Evolutionary conservation across 1,284 basidiomycete genomes (phyloP), one percentile per base, ranked within the genome.

Genomic region (Sanghuangporus sanghuang): DNA sequence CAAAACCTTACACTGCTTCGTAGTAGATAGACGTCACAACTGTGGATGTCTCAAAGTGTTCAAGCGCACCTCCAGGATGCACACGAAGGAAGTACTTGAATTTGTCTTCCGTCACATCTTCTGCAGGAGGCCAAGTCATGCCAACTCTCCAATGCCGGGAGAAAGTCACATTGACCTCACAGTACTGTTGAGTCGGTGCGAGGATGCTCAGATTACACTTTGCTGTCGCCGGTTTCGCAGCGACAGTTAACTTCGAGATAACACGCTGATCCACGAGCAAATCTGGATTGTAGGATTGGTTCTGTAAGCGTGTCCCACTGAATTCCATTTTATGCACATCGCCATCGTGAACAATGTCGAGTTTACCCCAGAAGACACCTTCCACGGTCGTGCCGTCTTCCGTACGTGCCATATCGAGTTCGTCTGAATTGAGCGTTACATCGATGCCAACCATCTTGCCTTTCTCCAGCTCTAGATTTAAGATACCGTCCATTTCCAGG

Each of bases 391-490:
- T 92, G 2, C 90, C 90, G 68, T 93, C 90, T 67, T 93, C 90
- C 87, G 90, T 91, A 59, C 89, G 83, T 1, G 90, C 86, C 90
- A 93, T 92, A 71, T 93, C 90, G 39, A 92, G 79, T 68, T 92
- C 90, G 62, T 81, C 83, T 8, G 90, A 92, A 55, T 81, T 81
- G 52, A 92, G 81, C 14, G 81, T 86, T 1, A 88, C 89, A 69
- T 92, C 91, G 23, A 93, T 80, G 3, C 85, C 87, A 62, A 92
- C 86, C 59, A 83, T 79, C 73, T 90, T 89, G 14, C 88, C 88
- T 2, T 89, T 90, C 3, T 77, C 74, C 40, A 93, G 81, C 73
- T 93, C 91, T 27, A 93, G 79, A 69, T 85, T 89, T 76, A 93
- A 92, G 3, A 84, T 86, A 4, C 86, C 90, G 8, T 87, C 87